phyloP scores from a whole-genome alignment of 2,329 filamentous ascomycete species.

The Cephalotrichum gorgonifer region DNA sequence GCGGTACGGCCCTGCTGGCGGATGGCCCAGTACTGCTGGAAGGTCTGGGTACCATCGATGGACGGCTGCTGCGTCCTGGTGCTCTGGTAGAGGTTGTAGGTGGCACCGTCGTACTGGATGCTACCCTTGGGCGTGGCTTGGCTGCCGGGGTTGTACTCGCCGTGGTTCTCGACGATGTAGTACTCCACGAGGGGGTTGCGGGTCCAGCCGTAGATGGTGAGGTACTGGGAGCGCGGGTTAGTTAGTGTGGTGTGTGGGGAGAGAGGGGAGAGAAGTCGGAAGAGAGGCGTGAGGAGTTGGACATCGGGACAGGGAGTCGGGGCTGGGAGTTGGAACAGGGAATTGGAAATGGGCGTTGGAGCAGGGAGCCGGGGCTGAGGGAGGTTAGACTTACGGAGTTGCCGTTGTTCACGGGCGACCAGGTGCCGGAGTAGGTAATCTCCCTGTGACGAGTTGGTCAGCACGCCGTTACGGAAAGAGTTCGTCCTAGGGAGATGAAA shows the following conservation, averaged over 20 bases:
- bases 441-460: slow-evolving; percentile 6
- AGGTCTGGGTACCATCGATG: slow-evolving; percentile 37
- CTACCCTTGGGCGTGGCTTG: slow-evolving; percentile 21
- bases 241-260: neutral
- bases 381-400: slow-evolving; percentile 9
- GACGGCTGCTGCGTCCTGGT: slow-evolving; percentile 31
- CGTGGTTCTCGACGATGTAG: slow-evolving; percentile 27
- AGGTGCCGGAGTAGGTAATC: slow-evolving; percentile 19
- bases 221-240: slow-evolving; percentile 12
- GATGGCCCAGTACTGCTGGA: slow-evolving; percentile 44
- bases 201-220: slow-evolving; percentile 28
- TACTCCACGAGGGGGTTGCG: slow-evolving; percentile 23
- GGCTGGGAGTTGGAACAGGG: too few relatives aligned
- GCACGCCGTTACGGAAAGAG: neutral
- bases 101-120: slow-evolving; percentile 23
- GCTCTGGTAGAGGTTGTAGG: slow-evolving; percentile 25
- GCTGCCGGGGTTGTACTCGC: slow-evolving; percentile 23
- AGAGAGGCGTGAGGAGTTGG: too few relatives aligned
- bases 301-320: too few relatives aligned
- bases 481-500: neutral
- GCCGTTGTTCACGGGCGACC: slow-evolving; percentile 16
- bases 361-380: neutral
- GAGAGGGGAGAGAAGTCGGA: neutral
- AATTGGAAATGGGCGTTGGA: neutral
- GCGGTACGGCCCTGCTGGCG: slow-evolving; percentile 35